These are phyloP conservation scores for Powellomyces hirtus DNA, from an alignment of 192 early-diverging fungal species.

Conservation along the genomic window DNA sequence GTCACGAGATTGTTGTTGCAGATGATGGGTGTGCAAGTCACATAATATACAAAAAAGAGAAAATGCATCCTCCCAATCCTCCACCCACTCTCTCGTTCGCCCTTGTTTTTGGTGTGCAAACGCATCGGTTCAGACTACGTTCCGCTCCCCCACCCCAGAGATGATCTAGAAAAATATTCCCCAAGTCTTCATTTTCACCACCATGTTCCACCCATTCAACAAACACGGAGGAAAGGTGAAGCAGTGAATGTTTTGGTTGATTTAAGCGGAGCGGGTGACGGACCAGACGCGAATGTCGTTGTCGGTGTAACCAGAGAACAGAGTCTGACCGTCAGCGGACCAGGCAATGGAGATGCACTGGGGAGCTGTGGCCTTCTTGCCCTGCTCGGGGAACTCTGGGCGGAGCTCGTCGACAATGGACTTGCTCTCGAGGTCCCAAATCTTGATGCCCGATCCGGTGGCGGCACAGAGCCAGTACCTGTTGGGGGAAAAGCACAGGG, in stretches of 20 bases:
- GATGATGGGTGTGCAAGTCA: no score
- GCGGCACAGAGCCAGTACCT: constrained; percentile 99
- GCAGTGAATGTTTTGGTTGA: no score
- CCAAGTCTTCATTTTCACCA: no score
- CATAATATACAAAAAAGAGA: not conserved
- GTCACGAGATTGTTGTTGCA: no score
- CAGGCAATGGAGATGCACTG: constrained; percentile 96
- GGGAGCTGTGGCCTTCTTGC: constrained; percentile 75
- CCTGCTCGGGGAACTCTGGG: constrained; percentile 43
- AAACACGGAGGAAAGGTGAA: no score
- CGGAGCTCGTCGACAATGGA: constrained; percentile 84
- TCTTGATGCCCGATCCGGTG: constrained; percentile 92
- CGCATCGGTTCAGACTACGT: no score
- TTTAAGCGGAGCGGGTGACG: constrained; percentile 39
- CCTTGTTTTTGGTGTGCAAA: no score
- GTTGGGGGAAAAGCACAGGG: constrained; percentile 98
- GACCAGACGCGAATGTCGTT: constrained; percentile 66
- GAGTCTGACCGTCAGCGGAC: constrained; percentile 96
- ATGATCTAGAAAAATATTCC: no score
- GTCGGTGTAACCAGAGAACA: constrained; percentile 99
- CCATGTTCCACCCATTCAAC: no score
- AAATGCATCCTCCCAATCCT: no score
- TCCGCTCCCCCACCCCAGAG: no score
- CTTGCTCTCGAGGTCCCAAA: constrained; percentile 99
- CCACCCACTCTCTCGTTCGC: no score